phyloP scores from a whole-genome alignment of 805 yeast genomes.

The Teunomyces atbi region DNA sequence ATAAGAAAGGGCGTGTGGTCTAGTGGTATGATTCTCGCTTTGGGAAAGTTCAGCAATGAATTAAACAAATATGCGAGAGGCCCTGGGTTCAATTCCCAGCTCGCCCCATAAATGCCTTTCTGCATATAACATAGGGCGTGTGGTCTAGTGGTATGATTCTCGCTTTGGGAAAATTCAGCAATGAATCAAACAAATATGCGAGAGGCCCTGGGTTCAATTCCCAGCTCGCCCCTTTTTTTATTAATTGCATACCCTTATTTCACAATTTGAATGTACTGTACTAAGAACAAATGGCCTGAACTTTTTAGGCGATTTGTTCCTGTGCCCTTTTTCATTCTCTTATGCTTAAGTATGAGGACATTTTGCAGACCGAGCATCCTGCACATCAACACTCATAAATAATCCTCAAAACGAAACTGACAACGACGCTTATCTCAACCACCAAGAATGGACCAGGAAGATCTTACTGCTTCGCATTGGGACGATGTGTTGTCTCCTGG shows the following conservation, averaged over 20 bases:
- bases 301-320: too few relatives aligned
- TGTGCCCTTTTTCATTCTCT: too few relatives aligned
- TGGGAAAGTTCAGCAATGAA: conserved; percentile 14
- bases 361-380: background rate
- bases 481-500: conserved; percentile 51
- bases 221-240: conserved; percentile 47
- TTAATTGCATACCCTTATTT: too few relatives aligned
- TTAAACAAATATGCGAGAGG: conserved; percentile 47
- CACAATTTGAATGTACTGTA: too few relatives aligned
- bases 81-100: conserved; percentile 64
- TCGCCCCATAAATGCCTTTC: conserved; percentile 26
- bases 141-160: conserved; percentile 36
- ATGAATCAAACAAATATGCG: conserved; percentile 34
- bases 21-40: conserved; percentile 36
- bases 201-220: conserved; percentile 66
- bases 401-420: background rate
- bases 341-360: too few relatives aligned
- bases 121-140: conserved; percentile 18
- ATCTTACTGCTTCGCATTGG: conserved; percentile 58
- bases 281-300: background rate
- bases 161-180: conserved; percentile 23
- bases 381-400: background rate
- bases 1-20: conserved; percentile 26
- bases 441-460: conserved; percentile 43
- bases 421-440: background rate